Conservation (phyloP, 495 filamentous ascomycete genomes). For the Extremus antarcticus region DNA sequence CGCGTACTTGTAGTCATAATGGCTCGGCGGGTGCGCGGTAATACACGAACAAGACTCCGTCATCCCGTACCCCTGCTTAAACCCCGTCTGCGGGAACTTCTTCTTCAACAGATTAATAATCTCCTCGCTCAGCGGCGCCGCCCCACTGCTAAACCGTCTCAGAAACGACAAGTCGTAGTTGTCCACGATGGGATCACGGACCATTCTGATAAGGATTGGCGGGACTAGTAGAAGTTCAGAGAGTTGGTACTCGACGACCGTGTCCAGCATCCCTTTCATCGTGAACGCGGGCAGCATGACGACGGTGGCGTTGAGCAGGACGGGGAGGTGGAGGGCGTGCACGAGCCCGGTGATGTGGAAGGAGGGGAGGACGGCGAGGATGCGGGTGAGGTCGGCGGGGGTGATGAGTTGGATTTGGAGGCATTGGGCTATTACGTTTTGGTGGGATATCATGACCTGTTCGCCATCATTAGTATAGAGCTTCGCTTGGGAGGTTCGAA, state of each 20-base stretch:
- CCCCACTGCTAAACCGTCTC: conserved; percentile 44
- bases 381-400: conserved; percentile 35
- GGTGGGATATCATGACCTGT: conserved; percentile 50
- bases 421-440: conserved; percentile 53
- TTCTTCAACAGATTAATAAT: conserved; percentile 46
- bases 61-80: conserved; percentile 61
- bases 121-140: conserved; percentile 55
- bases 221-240: conserved; percentile 55
- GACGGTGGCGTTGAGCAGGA: conserved; percentile 45
- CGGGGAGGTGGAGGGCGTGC: conserved; percentile 49
- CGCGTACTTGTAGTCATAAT: conserved; percentile 46
- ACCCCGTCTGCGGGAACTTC: conserved; percentile 51
- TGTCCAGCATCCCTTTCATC: conserved; percentile 45
- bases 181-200: conserved; percentile 52
- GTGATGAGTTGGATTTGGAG: conserved; percentile 44
- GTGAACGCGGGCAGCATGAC: conserved; percentile 51
- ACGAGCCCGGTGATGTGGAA: conserved; percentile 48
- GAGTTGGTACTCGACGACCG: conserved; percentile 42
- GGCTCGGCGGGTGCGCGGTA: conserved; percentile 43
- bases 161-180: conserved; percentile 48
- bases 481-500: background rate
- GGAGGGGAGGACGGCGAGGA: conserved; percentile 44
- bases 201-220: conserved; percentile 57
- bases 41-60: conserved; percentile 56
- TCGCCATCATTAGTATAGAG: background rate